Evolutionary conservation across 805 yeast genomes (phyloP).

Genomic region (Cephaloascus fragrans): DNA sequence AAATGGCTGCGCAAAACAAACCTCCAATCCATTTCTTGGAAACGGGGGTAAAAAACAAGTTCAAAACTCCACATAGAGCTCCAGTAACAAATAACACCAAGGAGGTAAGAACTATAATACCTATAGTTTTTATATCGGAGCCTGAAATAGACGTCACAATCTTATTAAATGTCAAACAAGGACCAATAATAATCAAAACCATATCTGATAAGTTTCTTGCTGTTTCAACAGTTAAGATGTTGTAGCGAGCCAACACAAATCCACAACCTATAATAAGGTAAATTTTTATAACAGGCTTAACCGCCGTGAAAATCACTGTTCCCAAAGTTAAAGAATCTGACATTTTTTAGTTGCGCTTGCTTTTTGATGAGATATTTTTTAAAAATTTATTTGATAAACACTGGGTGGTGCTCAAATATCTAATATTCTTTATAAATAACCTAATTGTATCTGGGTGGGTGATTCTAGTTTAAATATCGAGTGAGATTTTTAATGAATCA

Average conservation of each 20-base stretch:
- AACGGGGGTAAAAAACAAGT: conserved; percentile 19
- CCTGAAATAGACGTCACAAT: conserved; percentile 52
- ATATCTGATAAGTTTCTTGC: conserved; percentile 54
- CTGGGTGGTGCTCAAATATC: no score
- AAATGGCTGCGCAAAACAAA: conserved; percentile 54
- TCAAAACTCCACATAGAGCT: conserved; percentile 29
- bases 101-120: conserved; percentile 44
- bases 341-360: not conserved
- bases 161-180: conserved; percentile 56
- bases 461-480: no score
- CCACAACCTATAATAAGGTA: conserved; percentile 67
- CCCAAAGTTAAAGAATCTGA: conserved; percentile 9
- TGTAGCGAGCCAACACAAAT: conserved; percentile 43
- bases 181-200: conserved; percentile 52
- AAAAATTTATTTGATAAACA: no score
- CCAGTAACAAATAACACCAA: conserved; percentile 44
- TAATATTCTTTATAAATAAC: no score
- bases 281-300: conserved; percentile 69
- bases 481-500: no score
- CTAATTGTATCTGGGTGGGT: no score
- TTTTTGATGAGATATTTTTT: no score
- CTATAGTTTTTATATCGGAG: conserved; percentile 58
- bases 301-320: conserved; percentile 42
- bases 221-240: conserved; percentile 54
- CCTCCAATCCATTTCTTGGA: conserved; percentile 72